Evolutionary conservation across 148 eudicot species (phyloP), one percentile per base, ranked within the genome.

Genomic region (Suaeda aralocaspica): DNA sequence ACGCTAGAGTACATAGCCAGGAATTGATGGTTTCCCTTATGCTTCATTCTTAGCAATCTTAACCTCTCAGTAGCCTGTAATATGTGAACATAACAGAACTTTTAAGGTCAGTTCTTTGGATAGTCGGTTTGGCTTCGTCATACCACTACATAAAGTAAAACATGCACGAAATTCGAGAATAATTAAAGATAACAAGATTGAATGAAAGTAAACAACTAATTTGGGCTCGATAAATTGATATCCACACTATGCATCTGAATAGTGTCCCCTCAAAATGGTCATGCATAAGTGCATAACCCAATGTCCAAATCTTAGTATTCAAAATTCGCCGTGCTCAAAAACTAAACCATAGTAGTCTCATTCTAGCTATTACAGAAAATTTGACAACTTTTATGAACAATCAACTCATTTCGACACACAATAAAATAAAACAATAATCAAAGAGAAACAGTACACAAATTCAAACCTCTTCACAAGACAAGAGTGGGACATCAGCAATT

Each of bases 1-100:
- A 82, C 72, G 73, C 96, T 89, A 18, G 98, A 92, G 69, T 88
- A 92, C 93, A 92, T 92, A 10, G 98, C 96, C 75, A 84, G 72
- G 76, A 73, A 86, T 46, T 80, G 69, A 70, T 89, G 85, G 74
- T 79, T 84, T 62, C 91, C 78, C 67, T 81, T 71, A 50, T 78
- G 76, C 66, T 48, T 79, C 73, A 77, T 83, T 34, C 72, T 86
- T 46, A 65, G 69, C 51, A n/a, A 70, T 72, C 88, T 82, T 52
- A 86, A 68, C 72, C 85, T 83, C 62, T 86, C 87, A 36, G 86
- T 83, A 18, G 82, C 93, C 93, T 89, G 70, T 44, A 56, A 50
- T 44, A 7, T 57, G 7, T 31, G 16, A 76, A 53, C 26, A 9
- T 11, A 34, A 29, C 33, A 3, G 22, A 13, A 67, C n/a, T 48